A percentile compares a stretch with the other conserved stretches of the same genome.
Conservation (phyloP, 139 green algal genomes). For the Monoraphidium neglectum region DNA sequence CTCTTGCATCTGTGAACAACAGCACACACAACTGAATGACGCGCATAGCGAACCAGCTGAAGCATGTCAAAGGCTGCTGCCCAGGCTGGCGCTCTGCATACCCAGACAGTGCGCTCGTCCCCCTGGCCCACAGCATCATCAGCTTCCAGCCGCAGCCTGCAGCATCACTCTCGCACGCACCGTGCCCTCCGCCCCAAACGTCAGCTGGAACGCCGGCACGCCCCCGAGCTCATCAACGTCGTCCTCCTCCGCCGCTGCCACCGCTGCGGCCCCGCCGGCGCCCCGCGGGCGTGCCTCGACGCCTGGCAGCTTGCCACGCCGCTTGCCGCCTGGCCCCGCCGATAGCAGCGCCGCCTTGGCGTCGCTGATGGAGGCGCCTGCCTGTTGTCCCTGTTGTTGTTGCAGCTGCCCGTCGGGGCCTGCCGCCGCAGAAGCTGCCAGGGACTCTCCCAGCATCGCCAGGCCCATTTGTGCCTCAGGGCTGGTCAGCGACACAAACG, state of each 20-base stretch:
- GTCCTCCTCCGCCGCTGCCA: constrained; percentile 11
- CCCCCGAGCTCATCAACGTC: constrained; percentile 1
- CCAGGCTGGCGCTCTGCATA: too few relatives aligned
- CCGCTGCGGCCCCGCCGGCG: neutral
- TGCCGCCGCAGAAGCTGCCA: neutral
- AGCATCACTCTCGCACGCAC: neutral
- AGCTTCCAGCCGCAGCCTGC: neutral
- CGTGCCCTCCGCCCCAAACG: neutral
- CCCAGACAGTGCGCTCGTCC: too few relatives aligned
- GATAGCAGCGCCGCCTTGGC: neutral
- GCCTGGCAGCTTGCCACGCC: neutral
- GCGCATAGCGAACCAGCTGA: too few relatives aligned
- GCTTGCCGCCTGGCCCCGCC: neutral
- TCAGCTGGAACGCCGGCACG: too few relatives aligned
- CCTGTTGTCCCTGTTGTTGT: neutral
- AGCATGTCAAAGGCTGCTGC: too few relatives aligned
- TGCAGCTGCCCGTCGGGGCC: neutral
- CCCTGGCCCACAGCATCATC: neutral
- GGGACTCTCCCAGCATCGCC: neutral
- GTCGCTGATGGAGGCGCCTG: neutral
- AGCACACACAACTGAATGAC: too few relatives aligned
- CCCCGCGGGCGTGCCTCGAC: neutral
- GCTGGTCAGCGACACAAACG: too few relatives aligned
- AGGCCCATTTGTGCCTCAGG: neutral
- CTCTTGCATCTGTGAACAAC: too few relatives aligned